phyloP scores from a whole-genome alignment of 768 basidiomycete species.

The Artomyces pyxidatus region DNA sequence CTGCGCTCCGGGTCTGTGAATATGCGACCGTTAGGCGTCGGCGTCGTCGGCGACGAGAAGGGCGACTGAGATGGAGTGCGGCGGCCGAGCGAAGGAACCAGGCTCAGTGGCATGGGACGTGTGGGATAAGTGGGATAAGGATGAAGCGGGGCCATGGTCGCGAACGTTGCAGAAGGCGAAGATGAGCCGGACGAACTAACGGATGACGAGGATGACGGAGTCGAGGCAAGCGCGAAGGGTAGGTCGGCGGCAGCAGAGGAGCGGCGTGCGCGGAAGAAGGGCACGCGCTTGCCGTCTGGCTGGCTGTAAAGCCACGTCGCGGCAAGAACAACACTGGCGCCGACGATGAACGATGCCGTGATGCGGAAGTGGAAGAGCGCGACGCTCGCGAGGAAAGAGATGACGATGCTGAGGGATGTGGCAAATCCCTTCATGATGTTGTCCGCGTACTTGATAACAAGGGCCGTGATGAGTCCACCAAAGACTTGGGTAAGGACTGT shows the following conservation, averaged over 20 bases:
- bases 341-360: slow-evolving; percentile 78
- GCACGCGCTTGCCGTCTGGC: slow-evolving; percentile 27
- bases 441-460: slow-evolving; percentile 92
- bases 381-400: slow-evolving; percentile 90
- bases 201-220: neutral
- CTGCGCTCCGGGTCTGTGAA: neutral
- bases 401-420: slow-evolving; percentile 87
- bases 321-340: slow-evolving; percentile 73
- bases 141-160: neutral
- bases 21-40: slow-evolving; percentile 2
- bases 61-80: slow-evolving; percentile 13
- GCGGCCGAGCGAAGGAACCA: slow-evolving; percentile 10
- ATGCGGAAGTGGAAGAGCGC: slow-evolving; percentile 86
- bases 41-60: slow-evolving; percentile 16
- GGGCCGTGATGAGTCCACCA: slow-evolving; percentile 86
- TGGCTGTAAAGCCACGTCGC: slow-evolving; percentile 93
- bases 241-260: slow-evolving; percentile 7
- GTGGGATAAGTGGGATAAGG: neutral
- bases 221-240: neutral
- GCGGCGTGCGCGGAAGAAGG: slow-evolving; percentile 12
- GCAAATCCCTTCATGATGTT: slow-evolving; percentile 94
- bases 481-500: slow-evolving; percentile 84
- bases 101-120: slow-evolving; percentile 5
- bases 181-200: neutral
- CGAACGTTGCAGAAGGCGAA: neutral